Percentiles rank a stretch among this genome's conserved stretches.
Conservation (phyloP, 2,329 filamentous ascomycete genomes). For the Trichoderma semiorbis region DNA sequence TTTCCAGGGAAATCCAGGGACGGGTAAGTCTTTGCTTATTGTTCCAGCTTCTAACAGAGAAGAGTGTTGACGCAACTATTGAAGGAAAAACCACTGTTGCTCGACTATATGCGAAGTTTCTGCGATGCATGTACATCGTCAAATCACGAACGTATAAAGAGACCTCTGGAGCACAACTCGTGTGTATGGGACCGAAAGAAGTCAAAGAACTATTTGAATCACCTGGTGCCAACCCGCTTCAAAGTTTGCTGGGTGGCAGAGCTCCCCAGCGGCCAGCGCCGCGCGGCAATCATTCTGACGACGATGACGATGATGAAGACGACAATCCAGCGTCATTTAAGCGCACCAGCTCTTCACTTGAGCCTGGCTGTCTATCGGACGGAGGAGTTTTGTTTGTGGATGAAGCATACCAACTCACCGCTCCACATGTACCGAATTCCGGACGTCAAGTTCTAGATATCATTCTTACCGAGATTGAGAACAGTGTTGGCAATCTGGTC, state of each 20-base stretch:
- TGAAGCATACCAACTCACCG: background rate
- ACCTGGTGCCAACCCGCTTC: background rate
- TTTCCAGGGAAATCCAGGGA: background rate
- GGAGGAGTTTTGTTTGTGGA: slow-evolving; percentile 6
- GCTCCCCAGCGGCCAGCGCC: background rate
- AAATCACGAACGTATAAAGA: background rate
- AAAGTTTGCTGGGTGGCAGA: background rate
- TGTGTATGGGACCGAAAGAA: background rate
- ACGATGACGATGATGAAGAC: background rate
- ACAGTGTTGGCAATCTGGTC: background rate
- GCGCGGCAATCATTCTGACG: background rate
- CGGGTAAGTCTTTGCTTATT: background rate
- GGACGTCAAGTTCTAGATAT: background rate
- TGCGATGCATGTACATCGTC: background rate
- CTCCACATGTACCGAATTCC: background rate
- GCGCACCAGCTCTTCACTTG: background rate
- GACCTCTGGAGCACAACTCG: background rate
- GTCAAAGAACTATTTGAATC: background rate
- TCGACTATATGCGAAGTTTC: background rate
- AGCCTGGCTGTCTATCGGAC: background rate
- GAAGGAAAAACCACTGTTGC: background rate
- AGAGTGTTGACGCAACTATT: background rate
- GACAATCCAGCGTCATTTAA: background rate
- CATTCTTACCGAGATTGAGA: background rate
- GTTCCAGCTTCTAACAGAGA: background rate